Evolutionary conservation across 2,329 filamentous ascomycete genomes (phyloP).

Genomic region (Nannizziopsis arthrosporioides): DNA sequence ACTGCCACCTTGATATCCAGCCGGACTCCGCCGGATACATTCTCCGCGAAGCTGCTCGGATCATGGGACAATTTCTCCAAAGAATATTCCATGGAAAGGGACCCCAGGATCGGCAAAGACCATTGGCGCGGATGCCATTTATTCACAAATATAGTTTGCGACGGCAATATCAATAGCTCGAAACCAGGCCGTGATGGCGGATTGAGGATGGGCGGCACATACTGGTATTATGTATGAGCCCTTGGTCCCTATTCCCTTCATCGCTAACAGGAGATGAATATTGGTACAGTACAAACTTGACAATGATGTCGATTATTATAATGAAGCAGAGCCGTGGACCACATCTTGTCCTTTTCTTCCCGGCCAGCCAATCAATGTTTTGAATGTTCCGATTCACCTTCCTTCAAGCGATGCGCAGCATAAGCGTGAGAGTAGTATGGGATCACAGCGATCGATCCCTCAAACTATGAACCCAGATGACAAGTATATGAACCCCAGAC

Average conservation of each 20-base stretch:
- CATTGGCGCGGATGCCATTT: conserved; percentile 82
- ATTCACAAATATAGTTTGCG: conserved; percentile 74
- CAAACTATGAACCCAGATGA: conserved; percentile 69
- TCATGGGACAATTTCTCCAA: conserved; percentile 91
- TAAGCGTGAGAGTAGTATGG: conserved; percentile 51
- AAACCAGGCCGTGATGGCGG: conserved; percentile 57
- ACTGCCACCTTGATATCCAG: conserved; percentile 14
- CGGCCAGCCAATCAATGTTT: conserved; percentile 73
- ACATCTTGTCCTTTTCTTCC: conserved; percentile 74
- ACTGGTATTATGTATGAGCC: conserved; percentile 79
- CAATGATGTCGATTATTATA: conserved; percentile 62
- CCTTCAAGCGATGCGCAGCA: conserved; percentile 35
- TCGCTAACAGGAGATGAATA: not conserved
- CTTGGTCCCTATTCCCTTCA: too few species aligned
- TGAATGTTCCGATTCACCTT: conserved; percentile 64
- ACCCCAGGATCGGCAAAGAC: conserved; percentile 58
- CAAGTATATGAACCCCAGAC: conserved; percentile 60
- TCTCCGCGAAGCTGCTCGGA: conserved; percentile 67
- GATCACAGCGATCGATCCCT: conserved; percentile 46
- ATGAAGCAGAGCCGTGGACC: conserved; percentile 60
- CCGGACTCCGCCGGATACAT: conserved; percentile 29
- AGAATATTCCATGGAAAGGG: conserved; percentile 68
- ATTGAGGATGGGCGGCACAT: conserved; percentile 82
- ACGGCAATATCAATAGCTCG: conserved; percentile 50
- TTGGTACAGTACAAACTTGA: conserved; percentile 64